Evolutionary conservation across 2,329 filamentous ascomycete species (phyloP), one percentile per base, ranked within the genome.

Genomic region (Blumeria graminis): DNA sequence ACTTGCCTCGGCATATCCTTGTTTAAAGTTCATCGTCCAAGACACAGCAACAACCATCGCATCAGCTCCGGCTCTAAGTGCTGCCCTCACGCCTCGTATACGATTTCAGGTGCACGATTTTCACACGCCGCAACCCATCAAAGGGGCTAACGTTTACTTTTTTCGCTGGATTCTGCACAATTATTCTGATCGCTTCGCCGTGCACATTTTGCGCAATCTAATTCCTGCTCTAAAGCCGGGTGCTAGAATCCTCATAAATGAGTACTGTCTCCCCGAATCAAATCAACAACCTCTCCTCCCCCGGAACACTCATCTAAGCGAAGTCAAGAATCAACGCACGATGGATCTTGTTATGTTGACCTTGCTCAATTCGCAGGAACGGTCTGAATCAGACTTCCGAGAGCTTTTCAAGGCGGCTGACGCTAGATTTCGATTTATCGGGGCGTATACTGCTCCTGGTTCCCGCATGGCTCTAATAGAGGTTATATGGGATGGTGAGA

Each of bases 121-220:
- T 63, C 78, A 80, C 63, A 69, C 69, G 6, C 71, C 73, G 55
- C 78, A 82, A 64, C 70, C 72, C 0, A 69, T 76, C 13, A 67
- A 72, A 52, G 71, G 64, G 3, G 78, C 76, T 0, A 76, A 79
- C 61, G 69, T 79, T 16, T 81, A 80, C 66, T 71, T 75, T 61
- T 73, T 80, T 65, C 74, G 76, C 52, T 74, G 73, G 71, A 78
- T 81, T 59, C 65, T 82, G 7, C 77, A 82, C 63, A 78, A 81
- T 66, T 78, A 77, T 68, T 73, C 76, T 0, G 76, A 76, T 13
- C 70, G 71, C 2, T 74, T 76, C 56, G 71, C 71, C 3, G 62
- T 73, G 48, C 68, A 69, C 48, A 73, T 79, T 41, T 66, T 75
- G 39, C 69, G 69, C 58, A 71, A 71, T 18, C 68, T 80, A 8